phyloP scores from a whole-genome alignment of 768 basidiomycete species.

The Rhodocollybia butyracea region DNA sequence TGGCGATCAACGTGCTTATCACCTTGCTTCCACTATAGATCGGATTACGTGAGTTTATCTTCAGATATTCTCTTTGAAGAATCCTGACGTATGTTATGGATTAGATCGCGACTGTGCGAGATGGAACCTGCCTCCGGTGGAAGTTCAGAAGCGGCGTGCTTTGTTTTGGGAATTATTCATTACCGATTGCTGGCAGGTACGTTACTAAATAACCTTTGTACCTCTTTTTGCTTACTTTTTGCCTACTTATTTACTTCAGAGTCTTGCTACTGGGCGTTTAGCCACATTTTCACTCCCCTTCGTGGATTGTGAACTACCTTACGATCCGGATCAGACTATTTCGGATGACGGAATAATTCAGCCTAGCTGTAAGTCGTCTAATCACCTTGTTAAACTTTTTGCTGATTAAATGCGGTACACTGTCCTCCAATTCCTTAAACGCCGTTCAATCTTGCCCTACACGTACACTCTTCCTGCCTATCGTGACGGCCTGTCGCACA shows the following conservation, averaged over 20 bases:
- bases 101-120: conserved; percentile 71
- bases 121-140: conserved; percentile 57
- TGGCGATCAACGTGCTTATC: conserved; percentile 3
- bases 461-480: background rate
- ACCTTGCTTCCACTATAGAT: conserved; percentile 37
- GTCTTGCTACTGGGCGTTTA: conserved; percentile 66
- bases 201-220: conserved; percentile 12
- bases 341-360: conserved; percentile 54
- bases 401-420: background rate
- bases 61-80: background rate
- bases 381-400: background rate
- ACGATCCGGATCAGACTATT: conserved; percentile 56
- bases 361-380: conserved; percentile 50
- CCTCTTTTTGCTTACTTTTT: background rate
- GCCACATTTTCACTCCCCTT: conserved; percentile 69
- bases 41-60: conserved; percentile 54
- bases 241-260: conserved; percentile 30
- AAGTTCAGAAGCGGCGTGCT: conserved; percentile 68
- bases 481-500: background rate
- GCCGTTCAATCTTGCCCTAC: background rate
- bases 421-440: background rate
- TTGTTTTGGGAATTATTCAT: conserved; percentile 76
- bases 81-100: background rate
- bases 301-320: conserved; percentile 69
- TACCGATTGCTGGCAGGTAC: conserved; percentile 72